Evolutionary conservation across 2,329 filamentous ascomycete genomes (phyloP).

Genomic region (Sporothrix brunneoviolacea): DNA sequence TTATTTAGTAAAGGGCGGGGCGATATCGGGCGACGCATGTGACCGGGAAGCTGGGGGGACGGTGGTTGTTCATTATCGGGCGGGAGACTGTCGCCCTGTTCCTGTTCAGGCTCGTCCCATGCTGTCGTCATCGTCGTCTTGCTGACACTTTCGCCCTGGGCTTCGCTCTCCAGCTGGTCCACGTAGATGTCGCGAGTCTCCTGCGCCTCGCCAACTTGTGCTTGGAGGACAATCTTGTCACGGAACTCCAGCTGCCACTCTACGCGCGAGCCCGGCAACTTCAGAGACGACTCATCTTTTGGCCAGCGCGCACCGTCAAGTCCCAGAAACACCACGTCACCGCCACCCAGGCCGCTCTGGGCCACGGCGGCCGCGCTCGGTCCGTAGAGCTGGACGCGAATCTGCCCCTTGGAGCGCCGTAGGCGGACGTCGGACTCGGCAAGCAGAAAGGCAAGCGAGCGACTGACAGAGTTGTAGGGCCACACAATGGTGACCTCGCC

Average conservation of each 20-base stretch:
- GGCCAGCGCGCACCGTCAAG: constrained; percentile 64
- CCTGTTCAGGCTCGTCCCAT: background rate
- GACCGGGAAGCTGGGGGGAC: constrained; percentile 16
- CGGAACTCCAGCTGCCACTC: constrained; percentile 55
- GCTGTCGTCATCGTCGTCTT: background rate
- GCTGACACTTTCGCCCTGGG: background rate
- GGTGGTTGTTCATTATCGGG: background rate
- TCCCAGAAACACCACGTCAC: constrained; percentile 65
- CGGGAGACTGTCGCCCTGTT: background rate
- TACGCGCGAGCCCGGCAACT: constrained; percentile 43
- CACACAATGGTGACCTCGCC: constrained; percentile 80
- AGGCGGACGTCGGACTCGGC: constrained; percentile 79
- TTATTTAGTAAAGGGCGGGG: constrained; percentile 11
- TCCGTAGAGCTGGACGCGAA: constrained; percentile 69
- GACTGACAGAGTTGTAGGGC: constrained; percentile 78
- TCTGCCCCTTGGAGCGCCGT: constrained; percentile 69
- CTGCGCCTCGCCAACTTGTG: constrained; percentile 40
- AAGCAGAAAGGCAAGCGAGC: constrained; percentile 69
- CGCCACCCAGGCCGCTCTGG: constrained; percentile 63
- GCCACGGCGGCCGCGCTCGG: constrained; percentile 63
- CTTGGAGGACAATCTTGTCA: constrained; percentile 42
- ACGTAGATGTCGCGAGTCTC: constrained; percentile 47
- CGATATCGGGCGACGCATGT: background rate
- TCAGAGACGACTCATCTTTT: constrained; percentile 41
- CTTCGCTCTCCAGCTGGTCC: constrained; percentile 34